Conservation (phyloP, 1,139 yeast species). For the Hyphopichia fennica region DNA sequence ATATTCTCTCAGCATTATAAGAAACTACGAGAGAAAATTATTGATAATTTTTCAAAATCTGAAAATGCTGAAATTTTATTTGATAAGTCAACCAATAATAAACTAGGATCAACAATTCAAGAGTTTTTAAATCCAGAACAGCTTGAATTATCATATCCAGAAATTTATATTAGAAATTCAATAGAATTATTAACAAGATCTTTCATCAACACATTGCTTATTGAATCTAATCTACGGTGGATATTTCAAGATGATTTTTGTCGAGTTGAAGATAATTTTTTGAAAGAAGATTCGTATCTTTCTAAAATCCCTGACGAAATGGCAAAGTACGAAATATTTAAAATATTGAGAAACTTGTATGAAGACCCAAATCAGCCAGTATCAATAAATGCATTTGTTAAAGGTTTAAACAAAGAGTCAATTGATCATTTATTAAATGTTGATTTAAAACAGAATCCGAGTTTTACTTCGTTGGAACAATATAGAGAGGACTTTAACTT, state of each 20-base stretch:
- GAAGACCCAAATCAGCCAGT: conserved; percentile 13
- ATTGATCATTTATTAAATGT: conserved; percentile 13
- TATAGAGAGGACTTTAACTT: conserved; percentile 22
- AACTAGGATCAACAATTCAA: neutral
- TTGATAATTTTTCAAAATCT: conserved; percentile 15
- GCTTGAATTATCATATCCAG: neutral
- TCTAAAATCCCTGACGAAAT: neutral
- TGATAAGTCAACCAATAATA: neutral
- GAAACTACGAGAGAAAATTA: conserved; percentile 18
- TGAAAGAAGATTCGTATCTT: neutral
- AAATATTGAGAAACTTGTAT: conserved; percentile 9
- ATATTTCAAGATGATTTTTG: neutral
- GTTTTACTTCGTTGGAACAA: conserved; percentile 21
- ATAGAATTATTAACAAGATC: conserved; percentile 16
- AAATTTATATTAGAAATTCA: conserved; percentile 20
- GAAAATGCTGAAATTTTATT: conserved; percentile 17
- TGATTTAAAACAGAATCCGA: conserved; percentile 10
- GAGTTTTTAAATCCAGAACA: neutral
- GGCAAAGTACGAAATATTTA: neutral
- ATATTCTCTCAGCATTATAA: conserved; percentile 10
- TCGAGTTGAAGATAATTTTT: neutral
- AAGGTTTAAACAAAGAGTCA: conserved; percentile 12
- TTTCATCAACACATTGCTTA: conserved; percentile 21
- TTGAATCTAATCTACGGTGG: conserved; percentile 25
- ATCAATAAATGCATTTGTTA: conserved; percentile 15